Evolutionary conservation across 2,329 filamentous ascomycete genomes (phyloP).

Genomic region (Eutypella sp.): DNA sequence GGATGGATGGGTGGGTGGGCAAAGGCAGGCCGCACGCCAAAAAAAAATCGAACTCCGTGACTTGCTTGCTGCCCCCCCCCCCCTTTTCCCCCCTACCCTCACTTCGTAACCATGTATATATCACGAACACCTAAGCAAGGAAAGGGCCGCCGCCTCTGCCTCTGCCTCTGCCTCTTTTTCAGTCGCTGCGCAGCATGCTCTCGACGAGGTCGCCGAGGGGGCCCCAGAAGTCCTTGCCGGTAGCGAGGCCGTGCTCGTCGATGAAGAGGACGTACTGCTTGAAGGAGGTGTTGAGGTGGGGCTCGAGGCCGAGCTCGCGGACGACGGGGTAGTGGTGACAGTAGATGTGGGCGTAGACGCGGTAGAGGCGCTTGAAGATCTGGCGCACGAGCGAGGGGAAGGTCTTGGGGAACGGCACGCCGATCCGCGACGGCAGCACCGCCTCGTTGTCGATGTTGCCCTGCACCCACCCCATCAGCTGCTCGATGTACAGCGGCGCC

Average conservation of each 20-base stretch:
- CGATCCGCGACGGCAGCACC: slow-evolving; percentile 90
- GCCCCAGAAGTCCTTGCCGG: slow-evolving; percentile 95
- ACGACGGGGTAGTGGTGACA: slow-evolving; percentile 99
- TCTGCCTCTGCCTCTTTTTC: no score
- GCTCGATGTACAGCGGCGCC: slow-evolving; percentile 94
- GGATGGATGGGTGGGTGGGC: no score
- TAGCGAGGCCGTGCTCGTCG: slow-evolving; percentile 89
- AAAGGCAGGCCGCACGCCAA: no score
- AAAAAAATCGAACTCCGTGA: background rate
- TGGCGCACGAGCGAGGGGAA: slow-evolving; percentile 86
- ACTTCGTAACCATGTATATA: no score
- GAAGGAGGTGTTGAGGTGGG: slow-evolving; percentile 97
- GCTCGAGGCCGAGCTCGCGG: slow-evolving; percentile 88
- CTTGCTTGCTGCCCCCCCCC: no score
- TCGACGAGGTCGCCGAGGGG: slow-evolving; percentile 93
- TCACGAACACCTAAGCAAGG: no score
- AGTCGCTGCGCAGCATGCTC: slow-evolving; percentile 95
- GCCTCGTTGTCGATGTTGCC: slow-evolving; percentile 91
- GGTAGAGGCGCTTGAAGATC: slow-evolving; percentile 98
- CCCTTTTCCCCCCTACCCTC: no score
- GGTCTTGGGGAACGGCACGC: slow-evolving; percentile 89
- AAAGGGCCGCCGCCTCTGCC: no score
- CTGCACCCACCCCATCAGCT: slow-evolving; percentile 96
- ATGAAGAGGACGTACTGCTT: slow-evolving; percentile 99
- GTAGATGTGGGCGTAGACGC: slow-evolving; percentile 98